Evolutionary conservation across 345 rosid species (phyloP).

Genomic region (Citrus sinensis): DNA sequence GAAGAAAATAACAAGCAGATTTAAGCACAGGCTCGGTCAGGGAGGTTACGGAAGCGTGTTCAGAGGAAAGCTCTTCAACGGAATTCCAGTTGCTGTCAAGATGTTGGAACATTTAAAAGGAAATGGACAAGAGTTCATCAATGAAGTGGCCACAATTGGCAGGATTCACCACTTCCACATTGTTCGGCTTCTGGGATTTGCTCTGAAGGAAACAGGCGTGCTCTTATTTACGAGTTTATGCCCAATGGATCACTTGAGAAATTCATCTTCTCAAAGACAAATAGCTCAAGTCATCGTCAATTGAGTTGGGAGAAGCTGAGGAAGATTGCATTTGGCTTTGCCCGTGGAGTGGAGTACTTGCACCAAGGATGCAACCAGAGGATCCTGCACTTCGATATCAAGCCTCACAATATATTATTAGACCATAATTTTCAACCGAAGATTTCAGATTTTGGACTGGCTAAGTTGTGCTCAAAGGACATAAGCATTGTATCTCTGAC

Average conservation of each 20-base stretch:
- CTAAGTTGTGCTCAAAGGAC: neutral
- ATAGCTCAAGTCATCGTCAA: neutral
- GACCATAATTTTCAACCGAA: neutral
- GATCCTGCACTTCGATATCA: neutral
- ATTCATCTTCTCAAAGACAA: neutral
- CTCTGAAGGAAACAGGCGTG: neutral
- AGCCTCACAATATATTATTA: neutral
- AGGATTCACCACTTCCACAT: neutral
- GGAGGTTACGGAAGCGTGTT: conserved; percentile 12
- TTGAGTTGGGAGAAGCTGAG: neutral
- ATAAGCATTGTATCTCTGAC: neutral
- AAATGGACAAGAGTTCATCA: neutral
- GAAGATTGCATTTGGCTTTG: neutral
- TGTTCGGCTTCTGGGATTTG: neutral
- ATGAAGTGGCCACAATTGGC: neutral
- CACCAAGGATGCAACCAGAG: neutral
- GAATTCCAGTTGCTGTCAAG: neutral
- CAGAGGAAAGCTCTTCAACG: neutral
- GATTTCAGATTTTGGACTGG: neutral
- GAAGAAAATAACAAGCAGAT: neutral
- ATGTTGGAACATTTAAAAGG: neutral
- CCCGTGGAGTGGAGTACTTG: neutral
- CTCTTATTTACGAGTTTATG: neutral
- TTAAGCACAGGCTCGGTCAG: neutral
- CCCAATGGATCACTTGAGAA: neutral